Percentiles rank a stretch among this genome's conserved stretches.
These are phyloP conservation scores for Fremontodendron californicum DNA, from an alignment of 345 rosid genomes.

Conservation along the genomic window DNA sequence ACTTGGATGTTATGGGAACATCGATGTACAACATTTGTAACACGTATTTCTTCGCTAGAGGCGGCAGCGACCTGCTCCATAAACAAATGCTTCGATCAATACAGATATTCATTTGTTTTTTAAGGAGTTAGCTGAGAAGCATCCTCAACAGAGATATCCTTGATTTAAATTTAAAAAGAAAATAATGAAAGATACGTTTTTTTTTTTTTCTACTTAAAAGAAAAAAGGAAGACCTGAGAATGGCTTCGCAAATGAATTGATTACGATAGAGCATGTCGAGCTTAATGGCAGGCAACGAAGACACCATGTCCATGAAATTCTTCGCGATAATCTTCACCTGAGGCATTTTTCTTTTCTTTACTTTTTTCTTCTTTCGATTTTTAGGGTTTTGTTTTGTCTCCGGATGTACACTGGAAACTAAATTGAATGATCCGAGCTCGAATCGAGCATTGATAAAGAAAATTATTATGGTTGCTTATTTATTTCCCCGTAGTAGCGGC, in stretches of 20 bases:
- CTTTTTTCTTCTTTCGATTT: background rate
- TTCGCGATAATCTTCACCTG: conserved; percentile 82
- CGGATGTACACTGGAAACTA: background rate
- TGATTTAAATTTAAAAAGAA: no score
- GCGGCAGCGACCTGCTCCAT: conserved; percentile 69
- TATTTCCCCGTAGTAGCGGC: background rate
- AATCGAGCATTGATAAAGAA: background rate
- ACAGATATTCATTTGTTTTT: background rate
- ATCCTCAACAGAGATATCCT: no score
- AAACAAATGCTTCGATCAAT: background rate
- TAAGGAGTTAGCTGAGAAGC: no score
- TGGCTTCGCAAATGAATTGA: conserved; percentile 86
- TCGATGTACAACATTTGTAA: conserved; percentile 59
- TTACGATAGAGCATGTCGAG: conserved; percentile 77
- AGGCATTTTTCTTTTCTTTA: conserved; percentile 53
- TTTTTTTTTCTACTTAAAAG: no score
- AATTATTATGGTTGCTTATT: background rate
- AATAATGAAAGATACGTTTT: background rate
- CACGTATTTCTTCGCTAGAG: conserved; percentile 87
- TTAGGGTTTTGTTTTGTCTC: background rate
- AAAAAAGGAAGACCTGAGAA: conserved; percentile 57
- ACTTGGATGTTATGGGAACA: conserved; percentile 44
- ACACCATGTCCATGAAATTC: conserved; percentile 98
- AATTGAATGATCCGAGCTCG: background rate
- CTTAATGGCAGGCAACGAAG: conserved; percentile 77